Evolutionary conservation across 1,139 yeast species (phyloP).

Genomic region (Scheffersomyces cryptocercus): DNA sequence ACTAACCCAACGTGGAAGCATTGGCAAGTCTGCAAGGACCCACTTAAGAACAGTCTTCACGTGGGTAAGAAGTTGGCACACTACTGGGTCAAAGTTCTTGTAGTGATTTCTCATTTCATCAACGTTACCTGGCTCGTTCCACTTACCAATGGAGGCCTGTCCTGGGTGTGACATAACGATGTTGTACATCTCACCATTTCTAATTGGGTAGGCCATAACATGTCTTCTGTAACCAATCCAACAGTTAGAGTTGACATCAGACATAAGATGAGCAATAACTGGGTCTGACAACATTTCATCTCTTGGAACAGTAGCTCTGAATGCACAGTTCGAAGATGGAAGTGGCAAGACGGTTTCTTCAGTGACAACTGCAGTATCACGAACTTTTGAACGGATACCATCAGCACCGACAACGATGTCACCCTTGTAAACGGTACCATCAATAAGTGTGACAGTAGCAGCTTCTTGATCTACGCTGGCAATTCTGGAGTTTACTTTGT

Average conservation of each 20-base stretch:
- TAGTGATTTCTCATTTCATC: slow-evolving; percentile 12
- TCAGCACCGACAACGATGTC: neutral
- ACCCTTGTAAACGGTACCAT: neutral
- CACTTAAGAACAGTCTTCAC: slow-evolving; percentile 10
- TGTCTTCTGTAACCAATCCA: slow-evolving; percentile 14
- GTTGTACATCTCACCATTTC: slow-evolving; percentile 15
- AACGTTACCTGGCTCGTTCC: slow-evolving; percentile 11
- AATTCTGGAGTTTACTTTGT: neutral
- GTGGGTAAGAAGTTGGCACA: slow-evolving; percentile 10
- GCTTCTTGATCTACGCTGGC: neutral
- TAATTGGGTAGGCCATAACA: slow-evolving; percentile 12
- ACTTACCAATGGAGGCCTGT: slow-evolving; percentile 11
- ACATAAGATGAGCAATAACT: slow-evolving; percentile 10
- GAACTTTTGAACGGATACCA: neutral
- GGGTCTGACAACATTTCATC: slow-evolving; percentile 16
- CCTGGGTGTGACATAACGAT: slow-evolving; percentile 16
- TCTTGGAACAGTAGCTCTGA: slow-evolving; percentile 18
- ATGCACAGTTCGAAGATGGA: slow-evolving; percentile 13
- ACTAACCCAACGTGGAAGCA: slow-evolving; percentile 1
- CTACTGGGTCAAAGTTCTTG: slow-evolving; percentile 11
- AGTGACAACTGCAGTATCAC: slow-evolving; percentile 17
- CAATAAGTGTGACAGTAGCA: neutral
- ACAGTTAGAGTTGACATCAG: slow-evolving; percentile 11
- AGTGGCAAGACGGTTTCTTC: slow-evolving; percentile 14
- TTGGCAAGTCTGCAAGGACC: slow-evolving; percentile 12